Evolutionary conservation across 1,139 yeast genomes (phyloP), one percentile per base, ranked within the genome.

Genomic region (Blastobotrys illinoisensis): DNA sequence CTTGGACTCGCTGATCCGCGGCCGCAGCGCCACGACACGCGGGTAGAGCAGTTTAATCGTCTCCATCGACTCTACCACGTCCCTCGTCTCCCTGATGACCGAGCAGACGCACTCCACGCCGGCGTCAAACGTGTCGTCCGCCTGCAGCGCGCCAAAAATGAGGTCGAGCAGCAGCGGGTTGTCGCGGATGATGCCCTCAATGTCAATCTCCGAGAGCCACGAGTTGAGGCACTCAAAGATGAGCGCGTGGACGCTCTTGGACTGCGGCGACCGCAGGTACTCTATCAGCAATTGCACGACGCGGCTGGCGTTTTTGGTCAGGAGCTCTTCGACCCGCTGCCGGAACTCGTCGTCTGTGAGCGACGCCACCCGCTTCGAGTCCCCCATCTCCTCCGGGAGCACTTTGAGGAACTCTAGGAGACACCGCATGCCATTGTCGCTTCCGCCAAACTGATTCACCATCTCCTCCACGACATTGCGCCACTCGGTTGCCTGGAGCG

Each of bases 361-460:
- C 32, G 93, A 85, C 7, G 40, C 40, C 1, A 95, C 81, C 57
- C 85, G 84, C 61, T 86, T 86, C 47, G 84, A 82, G 62, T 88
- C 95, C 51, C 84, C 74, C 51, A 93, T 79, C 69, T 95, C 99
- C 68, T 95, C 98, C 0, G 99, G 99, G 55, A 95, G 74, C 51
- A 93, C 85, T 66, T 84, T 85, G 59, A 95, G 77, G 64, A 91
- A 90, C 65, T 88, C 96, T 58, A 95, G 74, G 50, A 88, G 67
- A 45, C 78, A 75, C 46, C 73, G 77, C 62, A 73, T 68, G 48
- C 74, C 54, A 13, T 67, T 62, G 47, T 74, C 55, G n/a, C 67
- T 63, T 18, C 65, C 61, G 9, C 64, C 60, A 58, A 88, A 74
- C 46, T 74, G 72, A 4, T 75, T 60, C 14, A 85, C 78, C 58